These are phyloP conservation scores for Ichthyophthirius multifiliis DNA, from an alignment of 169 alveolate species.

Conservation along the genomic window DNA sequence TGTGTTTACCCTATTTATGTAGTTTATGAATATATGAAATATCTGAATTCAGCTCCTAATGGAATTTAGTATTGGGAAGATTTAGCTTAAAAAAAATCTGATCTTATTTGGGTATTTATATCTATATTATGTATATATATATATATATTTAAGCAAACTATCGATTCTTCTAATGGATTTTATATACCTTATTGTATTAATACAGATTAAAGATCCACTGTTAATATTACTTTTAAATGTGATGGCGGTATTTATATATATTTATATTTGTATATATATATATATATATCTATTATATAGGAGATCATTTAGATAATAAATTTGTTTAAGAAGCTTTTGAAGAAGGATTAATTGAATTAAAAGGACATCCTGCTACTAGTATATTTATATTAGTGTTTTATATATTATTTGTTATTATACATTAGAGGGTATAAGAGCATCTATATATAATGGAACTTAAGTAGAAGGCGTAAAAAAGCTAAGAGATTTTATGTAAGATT, in stretches of 20 bases:
- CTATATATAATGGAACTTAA: slow-evolving; percentile 1
- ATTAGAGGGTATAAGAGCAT: slow-evolving; percentile 10
- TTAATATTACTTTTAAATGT: slow-evolving; percentile 5
- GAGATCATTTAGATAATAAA: neutral
- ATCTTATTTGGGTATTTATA: neutral
- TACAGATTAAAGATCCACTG: neutral
- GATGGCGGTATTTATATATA: neutral
- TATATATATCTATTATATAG: too few species aligned
- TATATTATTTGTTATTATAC: too few species aligned
- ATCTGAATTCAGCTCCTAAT: neutral
- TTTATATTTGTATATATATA: neutral
- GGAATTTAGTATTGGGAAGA: neutral
- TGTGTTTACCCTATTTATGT: neutral
- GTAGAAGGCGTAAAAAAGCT: slow-evolving; percentile 7
- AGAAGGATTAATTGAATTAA: slow-evolving; percentile 5
- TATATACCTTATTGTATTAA: neutral
- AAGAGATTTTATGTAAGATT: slow-evolving; percentile 7
- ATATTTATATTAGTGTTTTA: too few species aligned
- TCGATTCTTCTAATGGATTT: slow-evolving; percentile 3
- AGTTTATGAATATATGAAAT: neutral
- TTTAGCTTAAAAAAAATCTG: neutral
- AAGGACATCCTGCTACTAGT: slow-evolving; percentile 11
- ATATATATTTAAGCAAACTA: too few species aligned
- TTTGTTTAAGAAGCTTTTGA: neutral
- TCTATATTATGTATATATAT: too few species aligned